Evolutionary conservation across 345 rosid genomes (phyloP), one percentile per base, ranked within the genome.

Genomic region (Bretschneidera sinensis): DNA sequence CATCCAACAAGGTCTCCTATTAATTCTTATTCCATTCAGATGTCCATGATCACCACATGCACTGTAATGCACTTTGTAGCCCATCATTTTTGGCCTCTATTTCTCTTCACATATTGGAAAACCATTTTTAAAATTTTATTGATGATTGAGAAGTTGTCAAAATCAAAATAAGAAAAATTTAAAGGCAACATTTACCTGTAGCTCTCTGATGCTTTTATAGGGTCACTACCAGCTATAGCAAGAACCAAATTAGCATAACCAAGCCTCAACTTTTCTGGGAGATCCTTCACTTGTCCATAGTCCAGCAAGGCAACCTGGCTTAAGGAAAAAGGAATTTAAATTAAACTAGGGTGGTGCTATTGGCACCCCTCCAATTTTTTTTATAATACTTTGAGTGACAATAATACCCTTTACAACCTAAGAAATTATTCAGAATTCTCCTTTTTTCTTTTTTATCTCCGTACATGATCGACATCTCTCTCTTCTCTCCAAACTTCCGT

Each of bases 271-370:
- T 78, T 70, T 43, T 90, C 78, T 50, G 96, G 89, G 28, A 94
- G 96, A 79, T 94, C 97, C 83, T 94, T 94, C 72, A 86, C 99
- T 82, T 90, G 99, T 55, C 97, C 97, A 64, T 88, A 94, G 76
- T 94, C 97, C 57, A 94, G 72, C 79, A 92, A 69, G 21, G 89
- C 97, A 71, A 92, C 98, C 98, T 92, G 71, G 54, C 45, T 62
- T 79, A 3, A 53, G 17, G 34, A 56, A 79, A 75, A 67, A 58
- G 16, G 50, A 10, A 50, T 19, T 20, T 18, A 25, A 39, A 53
- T 49, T 45, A 71, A 73, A 43, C 21, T 70, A 48, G 43, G n/a
- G n/a, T n/a, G n/a, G n/a, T n/a, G n/a, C n/a, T n/a, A n/a, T n/a
- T n/a, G n/a, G n/a, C n/a, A n/a, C n/a, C n/a, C n/a, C n/a, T n/a